A percentile compares a stretch with the other conserved stretches of the same genome.
These are phyloP conservation scores for Yamadazyma endophytica DNA, from an alignment of 805 yeast species.

Conservation along the genomic window DNA sequence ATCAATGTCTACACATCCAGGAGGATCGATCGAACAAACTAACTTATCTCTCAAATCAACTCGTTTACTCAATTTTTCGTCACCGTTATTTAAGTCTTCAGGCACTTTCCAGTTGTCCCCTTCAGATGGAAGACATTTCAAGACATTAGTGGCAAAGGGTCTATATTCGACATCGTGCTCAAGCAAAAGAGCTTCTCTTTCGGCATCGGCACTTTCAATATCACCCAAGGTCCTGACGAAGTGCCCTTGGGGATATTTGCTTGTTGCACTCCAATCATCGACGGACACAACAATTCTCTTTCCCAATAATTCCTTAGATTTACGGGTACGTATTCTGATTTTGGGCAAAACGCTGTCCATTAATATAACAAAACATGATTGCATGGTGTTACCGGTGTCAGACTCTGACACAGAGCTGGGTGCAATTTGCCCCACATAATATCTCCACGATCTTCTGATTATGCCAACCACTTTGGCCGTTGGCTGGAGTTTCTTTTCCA, in stretches of 20 bases:
- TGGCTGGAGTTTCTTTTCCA: conserved; percentile 61
- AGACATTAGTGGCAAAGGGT: conserved; percentile 88
- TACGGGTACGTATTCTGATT: conserved; percentile 80
- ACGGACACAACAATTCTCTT: conserved; percentile 89
- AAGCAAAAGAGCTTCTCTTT: conserved; percentile 86
- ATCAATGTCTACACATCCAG: conserved; percentile 97
- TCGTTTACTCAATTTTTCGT: conserved; percentile 57
- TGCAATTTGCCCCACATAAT: conserved; percentile 90
- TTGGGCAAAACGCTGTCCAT: conserved; percentile 90
- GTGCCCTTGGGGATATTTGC: conserved; percentile 91
- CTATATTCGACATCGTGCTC: conserved; percentile 97
- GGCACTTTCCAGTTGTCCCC: conserved; percentile 95
- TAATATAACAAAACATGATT: conserved; percentile 76
- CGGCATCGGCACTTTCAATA: conserved; percentile 89
- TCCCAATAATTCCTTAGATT: conserved; percentile 77
- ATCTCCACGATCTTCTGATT: conserved; percentile 88
- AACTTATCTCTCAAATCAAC: conserved; percentile 82
- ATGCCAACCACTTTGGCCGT: conserved; percentile 91
- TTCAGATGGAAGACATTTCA: conserved; percentile 88
- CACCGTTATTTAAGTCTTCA: conserved; percentile 48
- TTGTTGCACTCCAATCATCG: conserved; percentile 85
- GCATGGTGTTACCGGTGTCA: conserved; percentile 59
- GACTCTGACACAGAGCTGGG: conserved; percentile 61
- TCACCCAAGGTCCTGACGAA: conserved; percentile 87
- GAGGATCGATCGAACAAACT: conserved; percentile 96